Conservation (phyloP, 23 red algal species). For the Gracilaria caudata region DNA sequence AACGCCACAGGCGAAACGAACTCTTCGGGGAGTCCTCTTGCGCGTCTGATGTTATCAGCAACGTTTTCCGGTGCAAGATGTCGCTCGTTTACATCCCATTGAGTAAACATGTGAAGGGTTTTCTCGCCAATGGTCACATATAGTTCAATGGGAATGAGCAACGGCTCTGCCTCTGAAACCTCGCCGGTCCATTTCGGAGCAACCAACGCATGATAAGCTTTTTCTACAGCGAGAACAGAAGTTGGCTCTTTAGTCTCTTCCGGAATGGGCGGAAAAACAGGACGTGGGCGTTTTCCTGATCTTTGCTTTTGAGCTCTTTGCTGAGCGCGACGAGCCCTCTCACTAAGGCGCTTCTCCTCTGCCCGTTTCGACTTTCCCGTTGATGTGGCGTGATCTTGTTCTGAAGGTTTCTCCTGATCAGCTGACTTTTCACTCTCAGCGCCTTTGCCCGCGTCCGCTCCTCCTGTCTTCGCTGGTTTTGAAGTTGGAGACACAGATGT, state of each 20-base stretch:
- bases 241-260: slow-evolving; percentile 48
- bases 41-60: slow-evolving; percentile 56
- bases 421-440: not conserved
- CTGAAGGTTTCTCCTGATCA: not conserved
- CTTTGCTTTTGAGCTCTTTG: slow-evolving; percentile 30
- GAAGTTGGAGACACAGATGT: slow-evolving; percentile 15
- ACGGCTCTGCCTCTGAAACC: slow-evolving; percentile 33
- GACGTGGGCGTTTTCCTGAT: slow-evolving; percentile 12
- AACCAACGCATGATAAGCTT: slow-evolving; percentile 52
- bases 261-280: slow-evolving; percentile 31
- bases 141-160: slow-evolving; percentile 61
- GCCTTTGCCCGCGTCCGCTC: not conserved
- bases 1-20: slow-evolving; percentile 35
- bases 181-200: slow-evolving; percentile 50
- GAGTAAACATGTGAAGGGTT: slow-evolving; percentile 62
- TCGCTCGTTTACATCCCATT: slow-evolving; percentile 78
- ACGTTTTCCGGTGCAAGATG: slow-evolving; percentile 49
- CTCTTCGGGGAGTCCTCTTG: slow-evolving; percentile 32
- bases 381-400: not conserved
- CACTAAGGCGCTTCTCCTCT: slow-evolving; percentile 22
- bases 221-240: slow-evolving; percentile 41
- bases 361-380: not conserved
- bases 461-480: not conserved
- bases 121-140: slow-evolving; percentile 23
- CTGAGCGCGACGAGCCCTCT: slow-evolving; percentile 30